Evolutionary conservation across 108 stramenopile species (phyloP).

Genomic region (Stephanodiscus triporus): DNA sequence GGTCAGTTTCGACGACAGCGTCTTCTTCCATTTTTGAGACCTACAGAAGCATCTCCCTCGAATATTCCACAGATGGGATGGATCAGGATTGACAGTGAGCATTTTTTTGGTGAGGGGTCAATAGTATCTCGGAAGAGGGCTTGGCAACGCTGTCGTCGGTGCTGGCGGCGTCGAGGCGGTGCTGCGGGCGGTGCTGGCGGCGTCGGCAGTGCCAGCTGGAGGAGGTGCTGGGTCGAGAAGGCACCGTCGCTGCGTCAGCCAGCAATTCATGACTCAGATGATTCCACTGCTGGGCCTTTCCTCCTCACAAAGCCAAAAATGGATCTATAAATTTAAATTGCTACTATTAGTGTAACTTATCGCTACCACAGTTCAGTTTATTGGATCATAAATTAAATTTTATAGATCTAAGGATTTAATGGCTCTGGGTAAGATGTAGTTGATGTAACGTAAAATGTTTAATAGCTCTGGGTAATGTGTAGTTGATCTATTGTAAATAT

Average conservation of each 20-base stretch:
- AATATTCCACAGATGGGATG: constrained; percentile 94
- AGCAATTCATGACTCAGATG: constrained; percentile 55
- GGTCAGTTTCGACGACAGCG: not conserved
- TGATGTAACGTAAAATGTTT: no score
- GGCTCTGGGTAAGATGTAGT: no score
- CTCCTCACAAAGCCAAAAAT: no score
- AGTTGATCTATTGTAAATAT: no score
- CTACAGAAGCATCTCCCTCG: constrained; percentile 77
- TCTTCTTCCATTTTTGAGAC: not conserved
- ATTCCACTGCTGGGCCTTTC: constrained; percentile 87
- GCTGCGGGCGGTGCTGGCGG: no score
- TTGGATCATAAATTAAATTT: no score
- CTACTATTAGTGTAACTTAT: no score
- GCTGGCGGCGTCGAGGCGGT: no score
- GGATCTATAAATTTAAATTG: no score
- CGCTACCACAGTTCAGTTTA: no score
- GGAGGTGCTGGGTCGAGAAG: constrained; percentile 14
- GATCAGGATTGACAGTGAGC: constrained; percentile 92
- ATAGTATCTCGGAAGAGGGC: constrained; percentile 48
- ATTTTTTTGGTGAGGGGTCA: constrained; percentile 82
- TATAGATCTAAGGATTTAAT: no score
- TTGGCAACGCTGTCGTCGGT: constrained; percentile 2
- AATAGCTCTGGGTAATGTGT: no score
- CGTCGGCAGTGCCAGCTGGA: constrained; percentile 4
- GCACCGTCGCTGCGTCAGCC: constrained; percentile 41